phyloP scores from a whole-genome alignment of 2,329 filamentous ascomycete species.

The Monilinia fructigena region DNA sequence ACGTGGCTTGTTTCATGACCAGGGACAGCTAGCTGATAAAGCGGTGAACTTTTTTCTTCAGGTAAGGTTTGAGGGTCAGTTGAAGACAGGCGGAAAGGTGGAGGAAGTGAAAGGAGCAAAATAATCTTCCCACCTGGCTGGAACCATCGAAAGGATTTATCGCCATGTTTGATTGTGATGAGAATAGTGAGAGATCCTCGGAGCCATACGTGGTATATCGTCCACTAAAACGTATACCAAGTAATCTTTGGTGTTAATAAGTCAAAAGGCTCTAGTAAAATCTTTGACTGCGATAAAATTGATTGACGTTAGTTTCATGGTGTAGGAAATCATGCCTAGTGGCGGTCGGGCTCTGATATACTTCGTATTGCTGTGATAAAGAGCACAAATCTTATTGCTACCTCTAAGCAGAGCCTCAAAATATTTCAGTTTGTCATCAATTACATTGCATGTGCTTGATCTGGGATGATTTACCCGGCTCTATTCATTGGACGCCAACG shows the following conservation, averaged over 20 bases:
- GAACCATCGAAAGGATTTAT: conserved; percentile 6
- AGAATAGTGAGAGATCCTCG: neutral
- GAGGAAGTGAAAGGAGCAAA: neutral
- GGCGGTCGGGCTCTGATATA: conserved; percentile 1
- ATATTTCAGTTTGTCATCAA: neutral
- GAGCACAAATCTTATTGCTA: neutral
- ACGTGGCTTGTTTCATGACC: neutral
- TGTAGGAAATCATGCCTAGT: neutral
- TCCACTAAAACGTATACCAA: neutral
- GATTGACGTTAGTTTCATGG: neutral
- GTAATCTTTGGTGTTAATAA: neutral
- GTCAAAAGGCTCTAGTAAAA: neutral
- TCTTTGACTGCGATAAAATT: neutral
- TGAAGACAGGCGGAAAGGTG: neutral
- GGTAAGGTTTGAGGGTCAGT: neutral
- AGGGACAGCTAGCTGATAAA: neutral
- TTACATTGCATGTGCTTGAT: neutral
- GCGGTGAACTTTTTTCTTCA: neutral
- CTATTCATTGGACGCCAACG: conserved; percentile 4
- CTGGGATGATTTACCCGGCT: conserved; percentile 1
- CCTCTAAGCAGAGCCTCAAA: conserved; percentile 12
- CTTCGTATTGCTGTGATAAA: neutral
- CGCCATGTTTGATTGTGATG: neutral
- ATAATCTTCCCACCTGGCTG: neutral
- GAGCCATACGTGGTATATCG: neutral